phyloP scores from a whole-genome alignment of 1,139 yeast genomes.

The Magnusiomyces tetraspermus region DNA sequence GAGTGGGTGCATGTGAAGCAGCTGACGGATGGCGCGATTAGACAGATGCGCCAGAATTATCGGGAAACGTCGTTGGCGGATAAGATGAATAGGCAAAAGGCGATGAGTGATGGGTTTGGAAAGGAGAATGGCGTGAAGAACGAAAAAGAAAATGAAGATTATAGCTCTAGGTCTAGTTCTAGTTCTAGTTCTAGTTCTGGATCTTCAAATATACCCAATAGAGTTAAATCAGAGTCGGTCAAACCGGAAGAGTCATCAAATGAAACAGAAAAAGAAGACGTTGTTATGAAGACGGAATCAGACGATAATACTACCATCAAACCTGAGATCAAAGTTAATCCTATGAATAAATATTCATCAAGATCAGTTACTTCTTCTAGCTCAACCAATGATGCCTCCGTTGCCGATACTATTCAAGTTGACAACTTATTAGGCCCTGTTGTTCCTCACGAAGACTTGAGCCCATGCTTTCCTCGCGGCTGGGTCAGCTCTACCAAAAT shows the following conservation, averaged over 20 bases:
- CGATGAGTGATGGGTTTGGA: too few species aligned
- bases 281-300: too few species aligned
- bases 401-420: background rate
- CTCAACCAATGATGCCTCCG: too few species aligned
- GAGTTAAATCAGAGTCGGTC: background rate
- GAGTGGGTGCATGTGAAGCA: slow-evolving; percentile 20
- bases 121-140: too few species aligned
- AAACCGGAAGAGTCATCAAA: background rate
- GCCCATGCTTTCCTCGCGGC: slow-evolving; percentile 25
- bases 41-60: background rate
- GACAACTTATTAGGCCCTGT: background rate
- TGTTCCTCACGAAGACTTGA: slow-evolving; percentile 16
- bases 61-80: slow-evolving; percentile 2
- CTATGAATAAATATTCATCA: slow-evolving; percentile 29
- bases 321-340: background rate
- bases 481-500: slow-evolving; percentile 39
- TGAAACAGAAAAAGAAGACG: too few species aligned
- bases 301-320: too few species aligned
- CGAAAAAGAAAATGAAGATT: background rate
- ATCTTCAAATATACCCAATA: too few species aligned
- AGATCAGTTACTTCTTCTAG: slow-evolving; percentile 26
- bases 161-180: too few species aligned
- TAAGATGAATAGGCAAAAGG: background rate
- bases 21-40: slow-evolving; percentile 15
- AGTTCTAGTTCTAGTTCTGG: too few species aligned